Evolutionary conservation across 2,329 filamentous ascomycete species (phyloP).

Genomic region (Aspergillus sp.): DNA sequence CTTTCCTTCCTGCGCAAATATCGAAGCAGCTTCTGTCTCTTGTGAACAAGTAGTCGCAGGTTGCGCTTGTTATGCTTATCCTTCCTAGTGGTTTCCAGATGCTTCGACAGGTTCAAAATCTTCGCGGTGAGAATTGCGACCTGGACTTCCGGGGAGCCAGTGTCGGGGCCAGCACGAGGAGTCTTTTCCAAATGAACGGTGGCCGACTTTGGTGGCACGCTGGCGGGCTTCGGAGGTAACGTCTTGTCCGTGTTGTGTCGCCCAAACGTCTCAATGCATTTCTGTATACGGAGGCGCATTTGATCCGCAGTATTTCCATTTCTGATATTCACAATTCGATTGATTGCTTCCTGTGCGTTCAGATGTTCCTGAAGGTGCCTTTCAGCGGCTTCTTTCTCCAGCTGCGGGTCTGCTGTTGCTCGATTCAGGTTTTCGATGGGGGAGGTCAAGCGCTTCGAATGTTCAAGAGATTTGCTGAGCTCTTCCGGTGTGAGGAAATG

Average conservation of each 20-base stretch:
- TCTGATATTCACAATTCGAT: conserved; percentile 73
- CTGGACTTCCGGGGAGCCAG: conserved; percentile 95
- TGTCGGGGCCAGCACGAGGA: conserved; percentile 82
- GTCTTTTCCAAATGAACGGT: conserved; percentile 46
- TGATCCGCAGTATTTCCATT: conserved; percentile 78
- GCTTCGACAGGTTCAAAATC: conserved; percentile 77
- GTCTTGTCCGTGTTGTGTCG: conserved; percentile 79
- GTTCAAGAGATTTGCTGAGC: conserved; percentile 64
- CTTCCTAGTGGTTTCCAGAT: conserved; percentile 69
- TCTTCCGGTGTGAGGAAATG: conserved; percentile 70
- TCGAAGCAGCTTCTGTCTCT: conserved; percentile 79
- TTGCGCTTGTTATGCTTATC: conserved; percentile 96
- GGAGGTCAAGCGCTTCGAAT: conserved; percentile 64
- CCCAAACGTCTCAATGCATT: conserved; percentile 84
- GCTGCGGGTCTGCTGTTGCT: conserved; percentile 38
- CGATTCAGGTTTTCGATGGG: conserved; percentile 34
- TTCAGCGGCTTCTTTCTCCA: conserved; percentile 36
- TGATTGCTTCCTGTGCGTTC: conserved; percentile 72
- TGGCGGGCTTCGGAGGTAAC: conserved; percentile 61
- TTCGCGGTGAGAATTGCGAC: conserved; percentile 92
- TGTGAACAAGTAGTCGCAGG: conserved; percentile 79
- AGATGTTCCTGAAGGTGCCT: conserved; percentile 58
- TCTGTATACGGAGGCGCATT: conserved; percentile 76
- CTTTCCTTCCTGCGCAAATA: conserved; percentile 89
- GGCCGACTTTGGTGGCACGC: conserved; percentile 44